Evolutionary conservation across 2,329 filamentous ascomycete genomes (phyloP).

Genomic region (Paraphaeosphaeria minitans): DNA sequence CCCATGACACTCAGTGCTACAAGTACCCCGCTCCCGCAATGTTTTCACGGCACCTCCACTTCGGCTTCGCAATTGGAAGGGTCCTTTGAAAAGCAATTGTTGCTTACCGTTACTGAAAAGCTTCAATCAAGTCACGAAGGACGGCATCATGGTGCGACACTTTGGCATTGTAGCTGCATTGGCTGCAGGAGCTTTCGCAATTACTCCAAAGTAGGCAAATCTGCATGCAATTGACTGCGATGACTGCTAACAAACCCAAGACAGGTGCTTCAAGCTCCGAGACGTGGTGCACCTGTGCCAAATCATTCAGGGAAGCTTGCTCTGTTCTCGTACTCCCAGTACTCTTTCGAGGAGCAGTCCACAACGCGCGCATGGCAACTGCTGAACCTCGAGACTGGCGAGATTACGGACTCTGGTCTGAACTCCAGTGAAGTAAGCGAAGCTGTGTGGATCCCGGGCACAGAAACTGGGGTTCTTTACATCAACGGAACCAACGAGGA

Average conservation of each 20-base stretch:
- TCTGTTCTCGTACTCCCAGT: slow-evolving; percentile 73
- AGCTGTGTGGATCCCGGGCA: slow-evolving; percentile 41
- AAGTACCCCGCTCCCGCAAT: slow-evolving; percentile 9
- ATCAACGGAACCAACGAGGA: slow-evolving; percentile 68
- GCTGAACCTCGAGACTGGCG: slow-evolving; percentile 40
- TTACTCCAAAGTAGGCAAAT: slow-evolving; percentile 42
- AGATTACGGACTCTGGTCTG: slow-evolving; percentile 39
- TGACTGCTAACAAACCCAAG: slow-evolving; percentile 21
- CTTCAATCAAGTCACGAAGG: slow-evolving; percentile 36
- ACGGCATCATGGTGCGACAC: slow-evolving; percentile 42
- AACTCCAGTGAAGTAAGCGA: slow-evolving; percentile 42
- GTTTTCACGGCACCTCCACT: background rate
- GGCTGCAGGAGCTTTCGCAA: slow-evolving; percentile 38
- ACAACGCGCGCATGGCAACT: slow-evolving; percentile 58
- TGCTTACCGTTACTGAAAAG: slow-evolving; percentile 27
- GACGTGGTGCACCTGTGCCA: slow-evolving; percentile 69
- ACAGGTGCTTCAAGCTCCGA: slow-evolving; percentile 70
- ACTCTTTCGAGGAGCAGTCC: slow-evolving; percentile 78
- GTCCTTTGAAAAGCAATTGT: background rate
- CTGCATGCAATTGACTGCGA: slow-evolving; percentile 7
- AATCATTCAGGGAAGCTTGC: slow-evolving; percentile 68
- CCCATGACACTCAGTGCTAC: slow-evolving; percentile 6
- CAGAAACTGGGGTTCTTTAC: slow-evolving; percentile 62
- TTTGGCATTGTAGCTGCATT: slow-evolving; percentile 40
- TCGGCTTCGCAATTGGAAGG: background rate